A percentile compares a stretch with the other conserved stretches of the same genome.
These are phyloP conservation scores for Pleurotus sapidus DNA, from an alignment of 768 basidiomycete genomes.

Conservation along the genomic window DNA sequence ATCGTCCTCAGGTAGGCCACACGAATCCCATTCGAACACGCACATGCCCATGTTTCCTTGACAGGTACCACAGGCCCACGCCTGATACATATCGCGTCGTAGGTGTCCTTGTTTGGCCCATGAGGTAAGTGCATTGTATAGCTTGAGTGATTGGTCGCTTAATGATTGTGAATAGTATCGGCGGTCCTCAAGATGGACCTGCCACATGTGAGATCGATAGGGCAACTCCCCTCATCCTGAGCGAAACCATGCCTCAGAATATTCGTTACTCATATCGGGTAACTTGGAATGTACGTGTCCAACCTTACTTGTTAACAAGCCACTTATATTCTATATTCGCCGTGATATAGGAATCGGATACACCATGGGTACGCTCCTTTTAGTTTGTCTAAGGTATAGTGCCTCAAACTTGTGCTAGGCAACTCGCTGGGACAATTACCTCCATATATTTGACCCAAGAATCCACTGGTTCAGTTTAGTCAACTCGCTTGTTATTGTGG, in stretches of 20 bases:
- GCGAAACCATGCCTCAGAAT: conserved; percentile 54
- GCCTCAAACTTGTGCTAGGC: conserved; percentile 46
- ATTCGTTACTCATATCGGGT: conserved; percentile 88
- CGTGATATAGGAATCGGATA: conserved; percentile 66
- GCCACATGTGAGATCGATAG: conserved; percentile 50
- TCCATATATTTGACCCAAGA: conserved; percentile 88
- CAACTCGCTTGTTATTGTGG: conserved; percentile 88
- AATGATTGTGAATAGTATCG: conserved; percentile 42
- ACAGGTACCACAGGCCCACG: conserved; percentile 77
- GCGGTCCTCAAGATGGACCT: conserved; percentile 50
- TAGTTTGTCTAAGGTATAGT: neutral
- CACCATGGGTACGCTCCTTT: conserved; percentile 62
- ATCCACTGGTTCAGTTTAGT: conserved; percentile 97
- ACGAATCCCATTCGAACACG: neutral
- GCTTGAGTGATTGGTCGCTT: no score
- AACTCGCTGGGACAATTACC: conserved; percentile 94
- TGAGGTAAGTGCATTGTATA: conserved; percentile 27
- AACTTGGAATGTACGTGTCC: conserved; percentile 70
- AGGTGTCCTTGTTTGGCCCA: conserved; percentile 84
- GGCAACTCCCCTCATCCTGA: conserved; percentile 50
- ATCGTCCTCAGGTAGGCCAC: conserved; percentile 66
- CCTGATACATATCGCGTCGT: conserved; percentile 80
- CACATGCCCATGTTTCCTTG: conserved; percentile 8
- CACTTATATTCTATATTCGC: neutral
- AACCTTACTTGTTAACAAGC: neutral